These are phyloP conservation scores for Actinomortierella wolfii DNA, from an alignment of 371 early-diverging fungal species.

Conservation along the genomic window DNA sequence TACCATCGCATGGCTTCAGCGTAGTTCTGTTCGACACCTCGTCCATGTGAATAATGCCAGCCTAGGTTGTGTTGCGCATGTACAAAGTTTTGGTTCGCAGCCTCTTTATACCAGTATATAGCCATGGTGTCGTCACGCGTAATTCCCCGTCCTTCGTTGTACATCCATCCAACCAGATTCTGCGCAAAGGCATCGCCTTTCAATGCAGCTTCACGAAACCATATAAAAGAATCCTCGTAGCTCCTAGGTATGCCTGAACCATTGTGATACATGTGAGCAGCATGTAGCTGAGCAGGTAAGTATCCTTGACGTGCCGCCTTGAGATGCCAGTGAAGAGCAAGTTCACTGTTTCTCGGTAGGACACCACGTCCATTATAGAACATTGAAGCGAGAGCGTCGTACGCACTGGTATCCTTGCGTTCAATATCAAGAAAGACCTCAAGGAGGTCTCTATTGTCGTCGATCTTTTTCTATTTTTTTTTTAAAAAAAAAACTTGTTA, in stretches of 20 bases:
- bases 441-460: too few species aligned
- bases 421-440: too few species aligned
- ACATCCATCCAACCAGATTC: conserved; percentile 74
- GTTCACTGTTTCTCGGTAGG: too few species aligned
- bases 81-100: conserved; percentile 81
- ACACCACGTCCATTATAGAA: too few species aligned
- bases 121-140: conserved; percentile 57
- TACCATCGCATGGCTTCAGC: conserved; percentile 58
- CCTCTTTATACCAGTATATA: conserved; percentile 78
- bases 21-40: conserved; percentile 62
- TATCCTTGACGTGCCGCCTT: too few species aligned
- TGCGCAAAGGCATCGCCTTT: conserved; percentile 82
- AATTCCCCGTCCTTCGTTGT: conserved; percentile 83
- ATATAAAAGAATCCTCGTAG: conserved; percentile 67
- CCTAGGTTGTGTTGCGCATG: conserved; percentile 88
- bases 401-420: too few species aligned
- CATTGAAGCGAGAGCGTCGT: too few species aligned
- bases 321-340: too few species aligned
- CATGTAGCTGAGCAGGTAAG: conserved; percentile 78
- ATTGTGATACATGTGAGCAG: conserved; percentile 83
- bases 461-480: too few species aligned
- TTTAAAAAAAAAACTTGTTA: too few species aligned
- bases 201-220: conserved; percentile 66
- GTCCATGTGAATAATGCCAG: conserved; percentile 83
- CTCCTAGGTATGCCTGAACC: conserved; percentile 76